Percentiles rank a stretch among this genome's conserved stretches.
Conservation (phyloP, 306 rosid genomes). For the Lathyrus tuberosus region DNA sequence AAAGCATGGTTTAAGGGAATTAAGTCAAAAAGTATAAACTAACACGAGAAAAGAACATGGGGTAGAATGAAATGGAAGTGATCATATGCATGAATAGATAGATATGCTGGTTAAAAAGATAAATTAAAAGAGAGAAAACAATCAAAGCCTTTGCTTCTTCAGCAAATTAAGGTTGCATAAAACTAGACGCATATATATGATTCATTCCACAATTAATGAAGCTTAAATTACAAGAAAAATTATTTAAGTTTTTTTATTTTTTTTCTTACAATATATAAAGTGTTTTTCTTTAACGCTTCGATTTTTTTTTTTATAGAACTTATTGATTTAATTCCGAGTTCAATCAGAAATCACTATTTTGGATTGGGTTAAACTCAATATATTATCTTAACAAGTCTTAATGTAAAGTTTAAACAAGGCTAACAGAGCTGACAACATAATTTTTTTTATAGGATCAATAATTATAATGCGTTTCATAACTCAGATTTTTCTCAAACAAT, state of each 20-base stretch:
- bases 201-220: constrained; percentile 40
- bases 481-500: too few relatives aligned
- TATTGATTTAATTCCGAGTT: too few relatives aligned
- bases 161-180: constrained; percentile 50
- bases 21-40: constrained; percentile 42
- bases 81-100: constrained; percentile 42
- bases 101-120: constrained; percentile 47
- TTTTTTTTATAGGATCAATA: too few relatives aligned
- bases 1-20: constrained; percentile 22
- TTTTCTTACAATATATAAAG: neutral
- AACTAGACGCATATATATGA: constrained; percentile 15
- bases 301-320: too few relatives aligned
- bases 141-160: constrained; percentile 56
- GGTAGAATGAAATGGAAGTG: neutral
- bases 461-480: too few relatives aligned
- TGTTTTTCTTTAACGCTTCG: neutral
- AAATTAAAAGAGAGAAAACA: constrained; percentile 24
- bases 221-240: constrained; percentile 18
- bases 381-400: too few relatives aligned
- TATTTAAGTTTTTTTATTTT: neutral
- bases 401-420: too few relatives aligned
- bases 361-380: too few relatives aligned
- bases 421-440: too few relatives aligned
- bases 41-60: constrained; percentile 44
- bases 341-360: too few relatives aligned